These are phyloP conservation scores for Lunularia cruciata DNA, from an alignment of 225 moss, liverwort and hornwort genomes.

Conservation along the genomic window DNA sequence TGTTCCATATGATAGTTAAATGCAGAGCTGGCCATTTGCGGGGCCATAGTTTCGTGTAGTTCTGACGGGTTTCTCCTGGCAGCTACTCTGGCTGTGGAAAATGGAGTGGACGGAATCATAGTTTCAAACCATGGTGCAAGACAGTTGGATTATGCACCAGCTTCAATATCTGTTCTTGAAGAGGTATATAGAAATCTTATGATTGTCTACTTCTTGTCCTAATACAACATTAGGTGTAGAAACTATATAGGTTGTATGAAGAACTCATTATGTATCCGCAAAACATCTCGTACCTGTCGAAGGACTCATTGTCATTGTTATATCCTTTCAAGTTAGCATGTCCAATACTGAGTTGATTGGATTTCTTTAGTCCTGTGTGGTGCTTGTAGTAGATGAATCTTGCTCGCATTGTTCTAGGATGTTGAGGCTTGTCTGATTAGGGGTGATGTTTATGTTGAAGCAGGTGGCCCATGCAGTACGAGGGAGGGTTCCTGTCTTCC, in stretches of 20 bases:
- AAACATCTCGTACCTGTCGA: too few relatives aligned
- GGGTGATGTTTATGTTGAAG: not conserved
- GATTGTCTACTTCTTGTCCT: too few relatives aligned
- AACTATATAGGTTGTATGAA: too few relatives aligned
- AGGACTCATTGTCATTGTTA: too few relatives aligned
- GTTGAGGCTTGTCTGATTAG: not conserved
- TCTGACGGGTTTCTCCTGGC: not conserved
- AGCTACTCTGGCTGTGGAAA: slow-evolving; percentile 69
- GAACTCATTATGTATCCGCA: too few relatives aligned
- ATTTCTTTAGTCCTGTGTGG: not conserved
- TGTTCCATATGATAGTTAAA: too few relatives aligned
- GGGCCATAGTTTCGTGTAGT: too few relatives aligned
- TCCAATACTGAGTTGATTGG: too few relatives aligned
- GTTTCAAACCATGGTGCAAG: slow-evolving; percentile 88
- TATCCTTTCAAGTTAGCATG: too few relatives aligned
- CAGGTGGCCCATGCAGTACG: slow-evolving; percentile 72
- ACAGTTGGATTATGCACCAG: slow-evolving; percentile 70
- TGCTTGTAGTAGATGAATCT: not conserved
- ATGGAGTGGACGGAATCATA: slow-evolving; percentile 74
- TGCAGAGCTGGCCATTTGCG: too few relatives aligned
- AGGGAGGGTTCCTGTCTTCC: slow-evolving; percentile 71
- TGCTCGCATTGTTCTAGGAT: not conserved
- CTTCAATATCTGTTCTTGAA: slow-evolving; percentile 72
- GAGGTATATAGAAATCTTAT: too few relatives aligned
- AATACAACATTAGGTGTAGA: too few relatives aligned